Percentiles rank a stretch among this genome's conserved stretches.
phyloP scores from a whole-genome alignment of 352 stramenopile species.

The Pythium oligandrum region DNA sequence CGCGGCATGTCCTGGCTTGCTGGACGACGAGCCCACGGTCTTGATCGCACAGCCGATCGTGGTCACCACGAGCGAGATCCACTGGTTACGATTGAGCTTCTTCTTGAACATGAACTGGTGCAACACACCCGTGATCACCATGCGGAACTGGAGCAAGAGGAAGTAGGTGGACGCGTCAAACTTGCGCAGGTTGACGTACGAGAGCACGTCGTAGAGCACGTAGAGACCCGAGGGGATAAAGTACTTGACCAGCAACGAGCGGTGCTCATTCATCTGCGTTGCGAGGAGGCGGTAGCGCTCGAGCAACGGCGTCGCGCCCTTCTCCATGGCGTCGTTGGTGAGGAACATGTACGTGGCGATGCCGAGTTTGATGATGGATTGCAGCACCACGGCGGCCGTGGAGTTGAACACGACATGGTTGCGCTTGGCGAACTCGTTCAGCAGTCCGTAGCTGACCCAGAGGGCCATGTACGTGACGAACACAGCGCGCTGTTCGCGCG shows the following conservation, averaged over 20 bases:
- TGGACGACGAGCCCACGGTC: constrained; percentile 34
- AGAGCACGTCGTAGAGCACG: constrained; percentile 78
- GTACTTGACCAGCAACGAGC: constrained; percentile 54
- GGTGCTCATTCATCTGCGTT: constrained; percentile 33
- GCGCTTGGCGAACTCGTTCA: constrained; percentile 77
- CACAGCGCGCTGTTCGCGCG: constrained; percentile 56
- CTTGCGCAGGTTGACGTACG: constrained; percentile 72
- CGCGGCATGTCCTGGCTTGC: constrained; percentile 7
- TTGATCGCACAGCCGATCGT: constrained; percentile 77
- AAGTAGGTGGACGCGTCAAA: constrained; percentile 82
- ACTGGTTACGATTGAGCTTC: constrained; percentile 71
- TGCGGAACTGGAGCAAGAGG: constrained; percentile 71
- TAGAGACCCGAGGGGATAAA: constrained; percentile 73
- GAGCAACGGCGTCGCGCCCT: constrained; percentile 9
- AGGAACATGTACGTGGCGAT: constrained; percentile 72
- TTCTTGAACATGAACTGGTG: constrained; percentile 79
- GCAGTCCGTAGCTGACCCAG: constrained; percentile 71
- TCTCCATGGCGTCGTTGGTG: constrained; percentile 31
- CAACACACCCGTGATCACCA: constrained; percentile 73
- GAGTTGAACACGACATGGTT: constrained; percentile 68
- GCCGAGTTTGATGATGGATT: constrained; percentile 65
- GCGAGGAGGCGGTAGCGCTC: constrained; percentile 28
- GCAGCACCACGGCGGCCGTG: constrained; percentile 66
- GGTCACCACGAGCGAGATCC: constrained; percentile 62
- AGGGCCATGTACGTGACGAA: constrained; percentile 80